Percentiles rank a stretch among this genome's conserved stretches.
phyloP scores from a whole-genome alignment of 768 basidiomycete genomes.

The Boletus subcaerulescens region DNA sequence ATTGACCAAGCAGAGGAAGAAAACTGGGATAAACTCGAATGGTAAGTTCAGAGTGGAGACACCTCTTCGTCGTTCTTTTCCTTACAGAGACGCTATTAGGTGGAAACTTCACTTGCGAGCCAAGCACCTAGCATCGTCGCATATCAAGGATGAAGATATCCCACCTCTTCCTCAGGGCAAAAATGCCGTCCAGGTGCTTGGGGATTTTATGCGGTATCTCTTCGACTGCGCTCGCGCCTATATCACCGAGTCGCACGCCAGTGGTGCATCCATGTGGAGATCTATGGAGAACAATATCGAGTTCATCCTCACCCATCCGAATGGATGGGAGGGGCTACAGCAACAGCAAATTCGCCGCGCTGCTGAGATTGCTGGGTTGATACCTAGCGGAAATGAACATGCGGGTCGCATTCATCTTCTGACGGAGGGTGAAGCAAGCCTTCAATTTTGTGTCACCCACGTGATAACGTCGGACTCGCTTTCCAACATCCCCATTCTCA shows the following conservation, averaged over 20 bases:
- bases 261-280: not conserved
- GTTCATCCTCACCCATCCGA: not conserved
- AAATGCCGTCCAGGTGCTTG: not conserved
- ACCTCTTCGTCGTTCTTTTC: not conserved
- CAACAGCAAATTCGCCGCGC: not conserved
- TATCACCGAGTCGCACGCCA: not conserved
- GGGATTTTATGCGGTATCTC: not conserved
- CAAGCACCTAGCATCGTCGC: not conserved
- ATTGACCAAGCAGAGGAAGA: not conserved
- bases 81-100: not conserved
- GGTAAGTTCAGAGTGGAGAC: not conserved
- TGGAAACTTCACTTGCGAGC: not conserved
- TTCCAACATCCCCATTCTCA: too few relatives aligned
- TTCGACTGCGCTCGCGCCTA: not conserved
- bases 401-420: not conserved
- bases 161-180: not conserved
- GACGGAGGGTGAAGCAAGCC: not conserved
- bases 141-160: not conserved
- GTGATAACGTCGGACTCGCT: too few relatives aligned
- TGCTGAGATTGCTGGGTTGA: not conserved
- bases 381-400: not conserved
- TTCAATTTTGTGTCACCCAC: not conserved
- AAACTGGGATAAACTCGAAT: not conserved
- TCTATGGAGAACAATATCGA: not conserved
- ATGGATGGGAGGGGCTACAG: not conserved